Conservation (phyloP, 352 stramenopile species). For the Globisporangium echinulatum region DNA sequence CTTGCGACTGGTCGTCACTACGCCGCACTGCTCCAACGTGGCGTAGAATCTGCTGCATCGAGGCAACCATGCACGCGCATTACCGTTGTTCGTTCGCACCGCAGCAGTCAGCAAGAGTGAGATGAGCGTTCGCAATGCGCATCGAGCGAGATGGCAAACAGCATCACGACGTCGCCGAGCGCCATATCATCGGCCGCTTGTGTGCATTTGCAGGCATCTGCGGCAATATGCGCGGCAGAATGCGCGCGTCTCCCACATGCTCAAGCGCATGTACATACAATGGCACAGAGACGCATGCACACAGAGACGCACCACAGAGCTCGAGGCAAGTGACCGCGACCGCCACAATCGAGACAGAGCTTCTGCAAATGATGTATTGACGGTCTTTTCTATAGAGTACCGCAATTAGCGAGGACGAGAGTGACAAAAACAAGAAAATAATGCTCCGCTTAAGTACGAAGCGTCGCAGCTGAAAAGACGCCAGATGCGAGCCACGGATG, state of each 20-base stretch:
- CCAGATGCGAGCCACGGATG: conserved; percentile 63
- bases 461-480: conserved; percentile 34
- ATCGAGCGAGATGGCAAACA: too few relatives aligned
- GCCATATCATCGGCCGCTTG: too few relatives aligned
- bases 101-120: too few relatives aligned
- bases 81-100: too few relatives aligned
- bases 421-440: conserved; percentile 10
- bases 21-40: not conserved
- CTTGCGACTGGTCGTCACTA: not conserved
- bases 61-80: too few relatives aligned
- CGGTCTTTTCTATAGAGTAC: not conserved
- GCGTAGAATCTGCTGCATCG: too few relatives aligned
- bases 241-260: too few relatives aligned
- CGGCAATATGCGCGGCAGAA: too few relatives aligned
- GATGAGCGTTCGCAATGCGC: too few relatives aligned
- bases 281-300: not conserved
- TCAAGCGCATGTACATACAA: not conserved
- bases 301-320: not conserved
- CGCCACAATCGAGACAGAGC: not conserved
- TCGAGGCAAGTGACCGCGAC: not conserved
- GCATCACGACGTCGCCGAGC: too few relatives aligned
- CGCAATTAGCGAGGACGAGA: not conserved
- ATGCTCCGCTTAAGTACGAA: conserved; percentile 22
- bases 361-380: not conserved
- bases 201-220: too few relatives aligned